A percentile compares a stretch with the other conserved stretches of the same genome.
Evolutionary conservation across 2,329 filamentous ascomycete genomes (phyloP).

Genomic region (Bipolaris zeicola): DNA sequence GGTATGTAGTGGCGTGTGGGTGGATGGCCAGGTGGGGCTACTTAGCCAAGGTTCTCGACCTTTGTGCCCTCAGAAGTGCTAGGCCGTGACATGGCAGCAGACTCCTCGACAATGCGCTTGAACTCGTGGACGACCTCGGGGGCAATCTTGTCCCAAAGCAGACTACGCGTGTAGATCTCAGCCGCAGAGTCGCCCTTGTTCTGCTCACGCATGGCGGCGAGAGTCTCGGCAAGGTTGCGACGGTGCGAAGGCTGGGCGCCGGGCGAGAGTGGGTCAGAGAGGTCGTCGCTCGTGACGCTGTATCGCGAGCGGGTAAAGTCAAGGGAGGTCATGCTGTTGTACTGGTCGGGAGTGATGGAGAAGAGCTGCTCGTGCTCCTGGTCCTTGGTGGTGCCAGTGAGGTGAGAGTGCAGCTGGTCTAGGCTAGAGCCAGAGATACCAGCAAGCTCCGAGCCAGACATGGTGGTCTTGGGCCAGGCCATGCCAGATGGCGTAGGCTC

Average conservation of each 20-base stretch:
- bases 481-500: slow-evolving; percentile 48
- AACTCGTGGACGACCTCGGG: slow-evolving; percentile 91
- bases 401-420: slow-evolving; percentile 52
- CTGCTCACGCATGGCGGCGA: slow-evolving; percentile 75
- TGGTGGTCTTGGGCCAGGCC: slow-evolving; percentile 46
- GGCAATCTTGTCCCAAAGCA: slow-evolving; percentile 94
- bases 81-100: slow-evolving; percentile 52
- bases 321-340: slow-evolving; percentile 79
- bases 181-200: slow-evolving; percentile 73
- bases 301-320: slow-evolving; percentile 65
- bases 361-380: slow-evolving; percentile 90
- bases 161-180: slow-evolving; percentile 88
- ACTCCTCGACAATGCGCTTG: slow-evolving; percentile 85
- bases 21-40: not conserved
- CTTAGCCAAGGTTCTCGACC: slow-evolving; percentile 37
- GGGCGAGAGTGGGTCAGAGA: slow-evolving; percentile 46
- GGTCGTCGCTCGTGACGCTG: slow-evolving; percentile 57
- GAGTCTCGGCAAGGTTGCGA: slow-evolving; percentile 77
- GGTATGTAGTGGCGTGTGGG: slow-evolving; percentile 3
- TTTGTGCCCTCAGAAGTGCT: slow-evolving; percentile 43
- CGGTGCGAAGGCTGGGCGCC: slow-evolving; percentile 61
- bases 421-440: slow-evolving; percentile 45
- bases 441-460: slow-evolving; percentile 46
- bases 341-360: slow-evolving; percentile 82
- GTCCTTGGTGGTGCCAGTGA: slow-evolving; percentile 71